Evolutionary conservation across 2,329 filamentous ascomycete species (phyloP), one percentile per base, ranked within the genome.

Genomic region (Meredithiella fracta): DNA sequence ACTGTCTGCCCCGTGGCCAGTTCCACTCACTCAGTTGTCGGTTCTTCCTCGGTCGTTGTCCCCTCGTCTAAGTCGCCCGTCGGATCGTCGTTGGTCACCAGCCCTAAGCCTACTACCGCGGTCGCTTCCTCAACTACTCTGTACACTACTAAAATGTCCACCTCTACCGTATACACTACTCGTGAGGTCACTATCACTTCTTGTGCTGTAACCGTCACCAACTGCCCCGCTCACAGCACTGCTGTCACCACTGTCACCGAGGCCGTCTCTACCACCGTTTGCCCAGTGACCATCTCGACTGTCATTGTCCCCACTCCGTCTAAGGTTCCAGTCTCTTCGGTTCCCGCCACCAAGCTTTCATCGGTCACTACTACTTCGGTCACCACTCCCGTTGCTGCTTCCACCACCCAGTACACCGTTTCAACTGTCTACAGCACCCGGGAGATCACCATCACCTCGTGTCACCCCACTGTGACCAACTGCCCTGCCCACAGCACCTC

Each of bases 231-330:
- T 1, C 63, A 63, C 38, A 62, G 64, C 47, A 64, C 65, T 31
- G 62, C 66, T 34, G 65, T 61, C 53, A 9, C 34, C 14, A 73
- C 71, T 2, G 65, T 70, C 59, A 65, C 67, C 58, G 53, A 67
- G 55, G 61, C 69, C 25, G 49, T 72, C 34, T 73, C 70, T 60
- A 74, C 72, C 11, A 74, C 73, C n/a, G 65, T 73, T 54, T 73
- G 69, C 64, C 69, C 70, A 3, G 22, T 29, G 29, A 56, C 34
- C 20, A 42, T 17, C 15, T 23, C 54, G 23, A 11, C 29, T 29
- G 9, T 17, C 3, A n/a, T 37, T 31, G 23, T n/a, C 23, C 29
- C 38, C 34, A 17, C 52, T 38, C 25, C 51, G 14, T 42, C 51
- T 17, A 23, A 20, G 15, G 51, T 53, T 20, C 8, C 17, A 23